phyloP scores from a whole-genome alignment of 2,329 filamentous ascomycete genomes.

The Piedraia hortae region DNA sequence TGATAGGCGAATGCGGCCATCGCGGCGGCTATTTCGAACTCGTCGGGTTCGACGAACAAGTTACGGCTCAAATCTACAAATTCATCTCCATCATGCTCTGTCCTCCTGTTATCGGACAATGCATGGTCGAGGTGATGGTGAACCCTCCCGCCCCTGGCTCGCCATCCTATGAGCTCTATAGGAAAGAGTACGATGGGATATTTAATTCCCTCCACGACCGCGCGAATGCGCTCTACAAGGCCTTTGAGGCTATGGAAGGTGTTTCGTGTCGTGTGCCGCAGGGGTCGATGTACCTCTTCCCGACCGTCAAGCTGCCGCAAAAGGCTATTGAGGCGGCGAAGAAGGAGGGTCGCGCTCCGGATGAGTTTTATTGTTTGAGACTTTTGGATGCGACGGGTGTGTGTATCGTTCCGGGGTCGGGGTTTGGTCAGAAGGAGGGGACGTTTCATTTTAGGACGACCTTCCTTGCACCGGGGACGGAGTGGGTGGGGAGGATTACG shows the following conservation, averaged over 20 bases:
- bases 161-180: constrained; percentile 59
- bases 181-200: constrained; percentile 61
- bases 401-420: constrained; percentile 73
- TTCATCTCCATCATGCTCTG: constrained; percentile 94
- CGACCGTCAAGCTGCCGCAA: constrained; percentile 53
- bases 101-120: constrained; percentile 84
- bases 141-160: constrained; percentile 71
- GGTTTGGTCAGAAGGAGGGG: constrained; percentile 80
- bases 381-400: constrained; percentile 84
- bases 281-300: constrained; percentile 98
- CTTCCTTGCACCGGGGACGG: constrained; percentile 83
- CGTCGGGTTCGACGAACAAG: constrained; percentile 43
- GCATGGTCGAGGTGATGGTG: constrained; percentile 90
- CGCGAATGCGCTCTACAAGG: constrained; percentile 62
- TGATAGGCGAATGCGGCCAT: constrained; percentile 96
- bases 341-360: constrained; percentile 43
- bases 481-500: constrained; percentile 68
- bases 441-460: constrained; percentile 89
- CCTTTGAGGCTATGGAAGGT: constrained; percentile 85
- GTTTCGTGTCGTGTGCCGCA: constrained; percentile 73
- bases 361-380: constrained; percentile 84
- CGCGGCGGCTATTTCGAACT: constrained; percentile 95
- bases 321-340: constrained; percentile 53
- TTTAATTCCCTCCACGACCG: constrained; percentile 51
- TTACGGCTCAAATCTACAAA: constrained; percentile 83